Base-by-base conservation (phyloP, 1,139 yeast genomes). In the Lodderomyces pseudojiufengensis region DNA sequence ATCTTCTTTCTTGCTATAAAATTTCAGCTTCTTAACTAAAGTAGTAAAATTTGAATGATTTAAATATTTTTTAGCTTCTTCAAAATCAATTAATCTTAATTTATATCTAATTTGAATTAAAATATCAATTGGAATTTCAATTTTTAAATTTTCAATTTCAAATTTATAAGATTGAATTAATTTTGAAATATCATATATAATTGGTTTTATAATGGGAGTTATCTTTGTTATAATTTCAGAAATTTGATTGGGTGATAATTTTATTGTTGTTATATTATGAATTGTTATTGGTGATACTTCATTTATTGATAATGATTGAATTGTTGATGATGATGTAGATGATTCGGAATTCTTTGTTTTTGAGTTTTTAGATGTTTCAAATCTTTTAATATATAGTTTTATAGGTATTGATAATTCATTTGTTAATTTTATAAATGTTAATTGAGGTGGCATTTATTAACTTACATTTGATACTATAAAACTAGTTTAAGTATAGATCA, bases 381-480 rank as follows among this genome's bases (percentile, higher is more conserved):
- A 24, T 23, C 35, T 41, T 30, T 40, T 37, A 4, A 41, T 37
- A 35, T 43, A 45, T 14, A 45, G 29, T 18, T 45, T 45, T 6
- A 45, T 20, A 4, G 48, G 48, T 4, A 44, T 29, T 10, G 36
- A 33, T 13, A 35, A 11, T 12, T 16, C 23, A 13, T 39, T 23
- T 10, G 42, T 30, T 5, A 45, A 8, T 26, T 35, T 33, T 24
- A 45, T 32, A 26, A 45, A 45, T 24, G 45, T 39, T n/a, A 45
- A 33, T 24, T 45, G 48, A n/a, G 47, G 46, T 23, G 48, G 45
- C 48, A 45, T 44, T 20, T 24, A 7, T n/a, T n/a, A n/a, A n/a
- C n/a, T n/a, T n/a, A n/a, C n/a, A n/a, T n/a, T n/a, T n/a, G n/a
- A n/a, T n/a, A n/a, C n/a, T n/a, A n/a, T n/a, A n/a, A n/a, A n/a